These are phyloP conservation scores for Mucor mucedo DNA, from an alignment of 371 early-diverging fungal genomes.

Conservation along the genomic window DNA sequence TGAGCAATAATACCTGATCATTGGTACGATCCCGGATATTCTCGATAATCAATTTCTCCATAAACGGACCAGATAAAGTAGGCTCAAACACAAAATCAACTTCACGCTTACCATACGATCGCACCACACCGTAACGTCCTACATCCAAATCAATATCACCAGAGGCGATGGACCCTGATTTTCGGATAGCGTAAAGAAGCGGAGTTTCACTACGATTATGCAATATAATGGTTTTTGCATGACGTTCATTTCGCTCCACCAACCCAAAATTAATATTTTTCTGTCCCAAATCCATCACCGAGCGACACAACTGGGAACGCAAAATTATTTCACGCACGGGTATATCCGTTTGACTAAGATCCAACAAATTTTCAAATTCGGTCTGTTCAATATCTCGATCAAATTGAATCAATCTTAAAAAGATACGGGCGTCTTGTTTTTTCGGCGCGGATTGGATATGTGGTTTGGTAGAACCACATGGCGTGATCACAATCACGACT, in stretches of 20 bases:
- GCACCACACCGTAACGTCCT: slow-evolving; percentile 85
- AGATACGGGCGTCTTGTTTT: slow-evolving; percentile 82
- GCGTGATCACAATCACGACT: slow-evolving; percentile 82
- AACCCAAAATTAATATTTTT: slow-evolving; percentile 96
- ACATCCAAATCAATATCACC: slow-evolving; percentile 86
- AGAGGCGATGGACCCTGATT: slow-evolving; percentile 95
- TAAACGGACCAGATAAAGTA: slow-evolving; percentile 83
- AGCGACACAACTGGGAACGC: slow-evolving; percentile 81
- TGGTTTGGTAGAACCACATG: slow-evolving; percentile 58
- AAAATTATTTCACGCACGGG: slow-evolving; percentile 95
- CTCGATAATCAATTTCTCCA: slow-evolving; percentile 87
- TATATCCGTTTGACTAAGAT: slow-evolving; percentile 64
- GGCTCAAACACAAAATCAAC: slow-evolving; percentile 94
- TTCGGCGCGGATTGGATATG: slow-evolving; percentile 77
- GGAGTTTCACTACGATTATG: slow-evolving; percentile 92
- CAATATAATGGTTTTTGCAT: slow-evolving; percentile 88
- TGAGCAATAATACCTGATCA: slow-evolving; percentile 80
- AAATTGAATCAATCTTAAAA: slow-evolving; percentile 79
- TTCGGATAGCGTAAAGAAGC: slow-evolving; percentile 88
- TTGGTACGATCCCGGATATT: slow-evolving; percentile 90
- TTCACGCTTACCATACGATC: slow-evolving; percentile 91
- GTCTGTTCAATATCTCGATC: slow-evolving; percentile 62
- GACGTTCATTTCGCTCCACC: slow-evolving; percentile 86
- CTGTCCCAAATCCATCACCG: slow-evolving; percentile 93
- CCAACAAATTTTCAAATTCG: slow-evolving; percentile 74